These are phyloP conservation scores for Podaxis carcinomalis DNA, from an alignment of 768 basidiomycete species.

Conservation along the genomic window DNA sequence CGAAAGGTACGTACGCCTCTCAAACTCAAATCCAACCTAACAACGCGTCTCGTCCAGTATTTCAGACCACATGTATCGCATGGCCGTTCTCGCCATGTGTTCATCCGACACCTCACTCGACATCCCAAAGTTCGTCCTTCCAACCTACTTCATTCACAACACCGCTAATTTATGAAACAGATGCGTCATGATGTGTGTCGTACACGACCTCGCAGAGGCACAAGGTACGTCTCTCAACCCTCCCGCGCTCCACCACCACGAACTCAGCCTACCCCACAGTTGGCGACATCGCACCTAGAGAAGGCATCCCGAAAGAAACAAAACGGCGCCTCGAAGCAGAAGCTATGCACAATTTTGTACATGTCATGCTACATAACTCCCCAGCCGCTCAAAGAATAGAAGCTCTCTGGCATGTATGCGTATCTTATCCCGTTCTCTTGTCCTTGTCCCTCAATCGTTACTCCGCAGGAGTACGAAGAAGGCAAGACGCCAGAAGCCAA, in stretches of 20 bases:
- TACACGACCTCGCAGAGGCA: constrained; percentile 96
- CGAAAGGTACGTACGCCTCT: constrained; percentile 58
- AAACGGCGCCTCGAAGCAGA: constrained; percentile 79
- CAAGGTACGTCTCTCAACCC: constrained; percentile 46
- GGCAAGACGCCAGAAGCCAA: constrained; percentile 67
- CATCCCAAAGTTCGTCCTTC: constrained; percentile 55
- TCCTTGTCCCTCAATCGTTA: background rate
- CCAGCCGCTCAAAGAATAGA: constrained; percentile 65
- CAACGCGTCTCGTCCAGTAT: constrained; percentile 46
- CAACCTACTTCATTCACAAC: background rate
- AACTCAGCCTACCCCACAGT: constrained; percentile 39
- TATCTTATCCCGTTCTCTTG: background rate
- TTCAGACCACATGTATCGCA: constrained; percentile 96
- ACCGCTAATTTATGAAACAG: constrained; percentile 24
- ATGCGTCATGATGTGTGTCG: constrained; percentile 85
- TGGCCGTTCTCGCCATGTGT: constrained; percentile 93
- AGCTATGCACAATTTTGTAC: constrained; percentile 87
- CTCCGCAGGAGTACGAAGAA: constrained; percentile 76
- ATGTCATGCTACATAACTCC: constrained; percentile 82
- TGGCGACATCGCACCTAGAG: constrained; percentile 90
- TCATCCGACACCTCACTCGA: constrained; percentile 70
- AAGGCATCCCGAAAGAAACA: constrained; percentile 77
- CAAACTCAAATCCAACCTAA: background rate
- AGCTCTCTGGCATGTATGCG: constrained; percentile 65
- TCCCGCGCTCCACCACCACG: background rate